A percentile compares a stretch with the other conserved stretches of the same genome.
Evolutionary conservation across 2,329 filamentous ascomycete genomes (phyloP).

Genomic region (Scytalidium lignicola): DNA sequence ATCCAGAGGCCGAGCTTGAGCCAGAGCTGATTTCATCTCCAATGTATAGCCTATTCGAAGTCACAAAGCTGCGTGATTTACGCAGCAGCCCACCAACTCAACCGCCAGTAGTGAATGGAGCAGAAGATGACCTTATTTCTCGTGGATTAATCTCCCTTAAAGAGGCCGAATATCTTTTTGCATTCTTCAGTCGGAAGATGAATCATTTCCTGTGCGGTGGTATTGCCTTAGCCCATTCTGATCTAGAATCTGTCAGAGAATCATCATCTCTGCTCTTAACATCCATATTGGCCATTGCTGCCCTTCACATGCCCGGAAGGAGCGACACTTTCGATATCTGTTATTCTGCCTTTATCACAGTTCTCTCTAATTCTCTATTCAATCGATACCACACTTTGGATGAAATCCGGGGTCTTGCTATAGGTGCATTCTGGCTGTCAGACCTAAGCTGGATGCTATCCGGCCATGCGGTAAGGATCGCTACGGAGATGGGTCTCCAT

Average conservation of each 20-base stretch:
- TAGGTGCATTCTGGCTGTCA: constrained; percentile 59
- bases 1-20: constrained; percentile 26
- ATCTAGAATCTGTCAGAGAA: constrained; percentile 44
- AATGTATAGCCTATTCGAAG: constrained; percentile 50
- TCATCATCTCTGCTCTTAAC: constrained; percentile 52
- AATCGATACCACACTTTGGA: constrained; percentile 52
- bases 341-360: constrained; percentile 50
- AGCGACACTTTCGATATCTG: constrained; percentile 49
- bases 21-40: constrained; percentile 26
- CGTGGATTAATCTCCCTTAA: constrained; percentile 38
- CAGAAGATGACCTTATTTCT: constrained; percentile 45
- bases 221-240: constrained; percentile 43
- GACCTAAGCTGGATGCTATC: constrained; percentile 52
- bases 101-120: not conserved
- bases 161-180: constrained; percentile 45
- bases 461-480: constrained; percentile 52
- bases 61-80: constrained; percentile 41
- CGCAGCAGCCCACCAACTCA: constrained; percentile 31
- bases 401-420: constrained; percentile 53
- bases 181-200: constrained; percentile 39
- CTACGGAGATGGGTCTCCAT: constrained; percentile 52
- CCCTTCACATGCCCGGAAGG: constrained; percentile 51
- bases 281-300: constrained; percentile 53
- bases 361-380: constrained; percentile 53
- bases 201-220: constrained; percentile 49